Base-by-base conservation (phyloP, 2,329 filamentous ascomycete genomes). In the Diaporthe amygdali region DNA sequence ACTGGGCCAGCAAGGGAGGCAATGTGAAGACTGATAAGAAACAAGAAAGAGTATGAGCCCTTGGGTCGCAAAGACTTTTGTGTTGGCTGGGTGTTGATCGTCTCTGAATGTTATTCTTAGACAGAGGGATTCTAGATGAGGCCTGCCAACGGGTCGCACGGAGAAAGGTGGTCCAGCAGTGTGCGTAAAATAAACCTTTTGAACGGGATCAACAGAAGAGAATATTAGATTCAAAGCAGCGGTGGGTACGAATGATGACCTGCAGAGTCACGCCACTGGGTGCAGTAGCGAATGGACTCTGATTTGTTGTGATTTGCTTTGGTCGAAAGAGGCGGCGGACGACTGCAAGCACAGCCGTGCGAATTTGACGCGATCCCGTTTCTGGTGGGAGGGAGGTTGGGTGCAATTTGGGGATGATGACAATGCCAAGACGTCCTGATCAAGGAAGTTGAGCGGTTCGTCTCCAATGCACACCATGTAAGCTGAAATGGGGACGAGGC, bases 371-470 rank as follows among this genome's bases (percentile, higher is more conserved):
- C 59, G 59, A 63, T 63, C 59, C 59, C 59, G 59, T 63, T 63
- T 63, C 59, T 63, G 59, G 59, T 34, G 41, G 3, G 52, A 54
- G 54, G 41, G 66, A 68, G 66, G 52, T 68, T 49, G 66, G 66
- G 59, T 9, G 59, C 59, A 63, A 56, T 32, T 59, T 39, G 66
- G 51, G 66, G 66, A 27, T 59, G 66, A 59, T 68, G 66, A 68
- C 66, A 34, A 39, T 39, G 66, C 66, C 66, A 68, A 68, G 66
- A 59, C 41, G 34, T 41, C 41, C 27, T 59, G 52, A 68, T 37
- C 66, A 68, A 49, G 66, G 66, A 68, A 68, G 66, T 68, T 59
- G 54, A 55, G 34, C 51, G 52, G 56, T 41, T 63, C 56, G 56
- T 47, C 56, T 46, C 25, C n/a, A 32, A 15, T 8, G 12, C 27